These are phyloP conservation scores for Euphorbia lathyris DNA, from an alignment of 345 rosid genomes.

Conservation along the genomic window DNA sequence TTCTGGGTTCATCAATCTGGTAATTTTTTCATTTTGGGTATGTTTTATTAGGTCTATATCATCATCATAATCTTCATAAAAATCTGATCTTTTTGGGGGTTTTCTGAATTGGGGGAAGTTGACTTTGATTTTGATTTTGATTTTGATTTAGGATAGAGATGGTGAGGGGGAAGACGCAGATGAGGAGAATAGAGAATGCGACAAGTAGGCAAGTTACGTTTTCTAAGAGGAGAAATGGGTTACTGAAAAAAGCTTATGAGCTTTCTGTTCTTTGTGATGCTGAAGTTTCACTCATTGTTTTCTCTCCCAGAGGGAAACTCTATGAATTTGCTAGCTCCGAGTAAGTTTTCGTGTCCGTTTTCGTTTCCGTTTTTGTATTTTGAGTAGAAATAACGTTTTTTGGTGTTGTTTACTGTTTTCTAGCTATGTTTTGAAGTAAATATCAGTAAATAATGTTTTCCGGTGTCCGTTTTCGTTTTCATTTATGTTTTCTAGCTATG, in stretches of 20 bases:
- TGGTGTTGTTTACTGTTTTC: too few species aligned
- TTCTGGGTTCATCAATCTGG: constrained; percentile 24
- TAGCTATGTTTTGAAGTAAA: too few species aligned
- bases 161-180: constrained; percentile 52
- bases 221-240: constrained; percentile 35
- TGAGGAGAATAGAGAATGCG: constrained; percentile 47
- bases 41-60: neutral
- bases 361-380: too few species aligned
- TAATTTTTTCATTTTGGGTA: constrained; percentile 5
- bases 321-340: constrained; percentile 44
- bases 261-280: constrained; percentile 36
- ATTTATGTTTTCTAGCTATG: too few species aligned
- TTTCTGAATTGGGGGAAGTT: neutral
- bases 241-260: constrained; percentile 35
- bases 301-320: constrained; percentile 44
- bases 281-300: constrained; percentile 38
- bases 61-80: neutral
- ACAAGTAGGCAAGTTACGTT: constrained; percentile 52
- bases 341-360: constrained; percentile 2
- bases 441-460: too few species aligned
- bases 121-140: neutral
- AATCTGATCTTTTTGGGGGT: too few species aligned
- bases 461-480: too few species aligned
- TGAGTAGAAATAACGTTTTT: too few species aligned
- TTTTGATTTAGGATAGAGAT: constrained; percentile 11